phyloP scores from a whole-genome alignment of 2,329 filamentous ascomycete genomes.

The Fusarium buharicum region DNA sequence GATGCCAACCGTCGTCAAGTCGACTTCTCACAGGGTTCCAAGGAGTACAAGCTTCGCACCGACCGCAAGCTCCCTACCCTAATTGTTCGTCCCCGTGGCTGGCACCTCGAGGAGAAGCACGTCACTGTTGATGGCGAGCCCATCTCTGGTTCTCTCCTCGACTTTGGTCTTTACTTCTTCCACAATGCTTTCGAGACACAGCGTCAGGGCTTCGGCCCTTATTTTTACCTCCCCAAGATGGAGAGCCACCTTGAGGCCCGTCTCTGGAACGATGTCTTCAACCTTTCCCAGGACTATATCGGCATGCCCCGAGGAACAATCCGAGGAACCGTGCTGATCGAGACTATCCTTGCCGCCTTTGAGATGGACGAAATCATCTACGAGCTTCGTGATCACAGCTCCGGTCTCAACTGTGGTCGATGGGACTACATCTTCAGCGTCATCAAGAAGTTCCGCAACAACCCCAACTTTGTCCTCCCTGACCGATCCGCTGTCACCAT shows the following conservation, averaged over 20 bases:
- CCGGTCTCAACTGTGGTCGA: slow-evolving; percentile 95
- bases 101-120: slow-evolving; percentile 99
- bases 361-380: slow-evolving; percentile 99
- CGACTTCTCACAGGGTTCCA: slow-evolving; percentile 94
- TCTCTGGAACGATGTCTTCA: slow-evolving; percentile 98
- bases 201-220: slow-evolving; percentile 85
- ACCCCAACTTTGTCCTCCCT: slow-evolving; percentile 90
- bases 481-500: slow-evolving; percentile 93
- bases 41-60: slow-evolving; percentile 97
- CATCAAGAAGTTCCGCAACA: slow-evolving; percentile 99
- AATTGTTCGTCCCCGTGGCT: slow-evolving; percentile 93
- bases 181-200: slow-evolving; percentile 94
- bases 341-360: slow-evolving; percentile 97
- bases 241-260: slow-evolving; percentile 96
- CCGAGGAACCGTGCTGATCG: slow-evolving; percentile 93
- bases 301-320: slow-evolving; percentile 91
- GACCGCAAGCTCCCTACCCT: slow-evolving; percentile 87
- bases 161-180: slow-evolving; percentile 99
- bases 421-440: slow-evolving; percentile 99
- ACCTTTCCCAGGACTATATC: slow-evolving; percentile 92
- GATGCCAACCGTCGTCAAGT: slow-evolving; percentile 93
- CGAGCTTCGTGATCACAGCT: slow-evolving; percentile 95
- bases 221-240: slow-evolving; percentile 99
- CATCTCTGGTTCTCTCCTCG: slow-evolving; percentile 91
- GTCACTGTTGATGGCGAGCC: slow-evolving; percentile 94